A percentile compares a stretch with the other conserved stretches of the same genome.
phyloP scores from a whole-genome alignment of 1,139 yeast species.

The Nakaseomyces kungkrabaensis region DNA sequence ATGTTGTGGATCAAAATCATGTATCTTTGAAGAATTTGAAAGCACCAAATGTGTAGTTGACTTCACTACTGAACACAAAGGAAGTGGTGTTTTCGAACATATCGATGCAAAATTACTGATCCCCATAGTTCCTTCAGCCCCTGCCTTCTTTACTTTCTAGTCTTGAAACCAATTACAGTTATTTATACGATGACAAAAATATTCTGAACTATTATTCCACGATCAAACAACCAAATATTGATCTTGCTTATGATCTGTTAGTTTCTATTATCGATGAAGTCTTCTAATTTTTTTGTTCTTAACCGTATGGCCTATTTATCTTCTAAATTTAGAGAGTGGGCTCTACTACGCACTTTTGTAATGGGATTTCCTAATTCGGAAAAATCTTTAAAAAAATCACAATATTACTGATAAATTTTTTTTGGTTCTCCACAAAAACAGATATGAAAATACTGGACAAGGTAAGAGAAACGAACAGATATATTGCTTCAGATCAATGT shows the following conservation, averaged over 20 bases:
- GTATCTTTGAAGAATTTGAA: slow-evolving; percentile 15
- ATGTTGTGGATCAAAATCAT: slow-evolving; percentile 19
- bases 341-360: slow-evolving; percentile 1
- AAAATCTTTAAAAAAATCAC: not conserved
- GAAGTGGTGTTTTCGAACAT: slow-evolving; percentile 63
- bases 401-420: not conserved
- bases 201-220: not conserved
- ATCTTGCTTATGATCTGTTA: no score
- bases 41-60: slow-evolving; percentile 22
- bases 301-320: no score
- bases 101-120: slow-evolving; percentile 65
- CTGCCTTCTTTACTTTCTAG: not conserved
- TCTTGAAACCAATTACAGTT: not conserved
- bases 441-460: not conserved
- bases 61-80: slow-evolving; percentile 46
- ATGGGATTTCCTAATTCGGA: slow-evolving; percentile 1
- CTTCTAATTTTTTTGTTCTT: no score
- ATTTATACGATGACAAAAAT: not conserved
- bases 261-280: no score
- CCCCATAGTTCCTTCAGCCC: slow-evolving; percentile 29
- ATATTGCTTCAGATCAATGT: no score
- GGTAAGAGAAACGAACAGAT: no score
- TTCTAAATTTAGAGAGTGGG: not conserved
- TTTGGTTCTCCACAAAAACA: not conserved
- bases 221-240: no score